Base-by-base conservation (phyloP, 2,329 filamentous ascomycete species). In the Ceratocystis ficicola region DNA sequence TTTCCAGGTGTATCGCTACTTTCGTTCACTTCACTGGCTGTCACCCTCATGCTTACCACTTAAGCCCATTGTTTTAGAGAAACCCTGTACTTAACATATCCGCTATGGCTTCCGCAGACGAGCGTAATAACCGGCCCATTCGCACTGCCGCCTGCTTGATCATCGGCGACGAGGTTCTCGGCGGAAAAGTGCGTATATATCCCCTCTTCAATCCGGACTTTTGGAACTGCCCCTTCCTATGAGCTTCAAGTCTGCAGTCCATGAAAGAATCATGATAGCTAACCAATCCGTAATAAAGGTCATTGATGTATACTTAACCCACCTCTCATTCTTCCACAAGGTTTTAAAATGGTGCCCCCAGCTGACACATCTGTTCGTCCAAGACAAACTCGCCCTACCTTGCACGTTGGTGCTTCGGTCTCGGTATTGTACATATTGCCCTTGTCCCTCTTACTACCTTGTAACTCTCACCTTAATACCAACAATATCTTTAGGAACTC, bases 81-180 rank as follows among this genome's bases (percentile, higher is more conserved):
- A 28, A 20, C 28, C 32, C 55, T n/a, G 17, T 20, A 55, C 30
- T 22, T 28, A 10, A 25, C 63, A 72, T 44, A 68, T 46, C 65
- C 66, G 75, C 69, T 72, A 83, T 81, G 77, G 77, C 73, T 50
- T 67, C 69, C 66, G 74, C 79, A 67, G 78, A 80, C 67, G 79
- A 83, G 72, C 80, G 82, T 69, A 81, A 81, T 72, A 78, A 81
- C 71, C 80, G 86, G 72, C 85, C 82, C 68, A 95, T 97, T 70
- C 86, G 90, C 73, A 96, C 92, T 60, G 94, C 93, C 10, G 93
- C 88, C 66, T 95, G 90, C 75, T 77, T 97, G 69, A 91, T 99
- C 68, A 97, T 99, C 71, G 93, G 93, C n/a, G 93, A 97, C 76
- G 93, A 96, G 75, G 91, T 97, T 4, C 80, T 97, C 3, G 92